Evolutionary conservation across 2,329 filamentous ascomycete species (phyloP), one percentile per base, ranked within the genome.

Genomic region (Epichloe brachyelytri): DNA sequence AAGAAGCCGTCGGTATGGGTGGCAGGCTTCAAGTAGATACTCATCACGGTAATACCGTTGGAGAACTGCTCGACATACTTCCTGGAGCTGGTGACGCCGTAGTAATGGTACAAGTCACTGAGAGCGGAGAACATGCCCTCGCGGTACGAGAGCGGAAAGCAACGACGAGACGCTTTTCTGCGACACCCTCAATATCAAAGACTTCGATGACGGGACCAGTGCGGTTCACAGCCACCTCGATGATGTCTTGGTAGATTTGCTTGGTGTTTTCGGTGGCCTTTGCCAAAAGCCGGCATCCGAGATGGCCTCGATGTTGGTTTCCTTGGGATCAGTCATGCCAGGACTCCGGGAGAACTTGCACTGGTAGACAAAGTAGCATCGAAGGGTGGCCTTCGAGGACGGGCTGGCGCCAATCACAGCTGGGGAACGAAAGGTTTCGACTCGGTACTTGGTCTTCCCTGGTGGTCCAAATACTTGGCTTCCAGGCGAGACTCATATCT

Each of bases 61-160:
- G 90, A 93, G 76, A 98, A 98, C 71, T 97, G 93, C 71, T 98
- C 88, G 46, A 98, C 86, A 64, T 98, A 98, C 73, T 98, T 98
- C 60, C 93, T 80, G 30, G 93, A 93, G 63, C 88, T 95, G 2
- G 93, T 98, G 55, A 97, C 79, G 43, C 93, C 91, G 64, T 98
- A 98, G 79, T 96, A 97, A 72, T 98, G 93, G 74, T 98, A 98
- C 38, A 98, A 76, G 67, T 97, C 90, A 57, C 88, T 95, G 60
- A 98, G 73, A 30, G 93, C 89, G 60, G 90, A 95, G 78, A 98
- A 98, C 62, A 98, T 75, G 56, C 93, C 93, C 88, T 78, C 33
- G 93, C 93, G 17, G 91, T 95, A 56, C 90, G 85, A 59, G 91
- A 88, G 60, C 91, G 89, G 77, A 96, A 97, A 44, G 90, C 93